Base-by-base conservation (phyloP, 306 rosid genomes). In the Cicer pinnatifidum region DNA sequence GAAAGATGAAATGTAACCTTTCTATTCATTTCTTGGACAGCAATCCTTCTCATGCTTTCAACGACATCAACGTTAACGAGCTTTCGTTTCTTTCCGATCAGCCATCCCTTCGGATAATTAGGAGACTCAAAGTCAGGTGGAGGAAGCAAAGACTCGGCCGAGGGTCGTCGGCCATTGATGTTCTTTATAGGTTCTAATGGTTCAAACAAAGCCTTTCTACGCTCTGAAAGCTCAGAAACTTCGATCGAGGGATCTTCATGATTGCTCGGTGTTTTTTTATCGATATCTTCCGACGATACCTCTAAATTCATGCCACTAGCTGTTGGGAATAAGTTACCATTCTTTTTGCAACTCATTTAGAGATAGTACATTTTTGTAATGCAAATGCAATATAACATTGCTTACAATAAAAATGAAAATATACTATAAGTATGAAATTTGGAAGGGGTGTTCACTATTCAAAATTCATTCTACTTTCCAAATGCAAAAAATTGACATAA, bases 61-160 rank as follows among this genome's bases (percentile, higher is more conserved):
- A 95, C 99, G 3, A 95, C 97, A 67, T 95, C 97, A 6, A 91
- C 97, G 37, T 95, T 95, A 28, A 95, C 99, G 16, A 95, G 97
- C 86, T 91, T 91, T 46, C 99, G 84, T 81, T 90, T 95, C 88
- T 95, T 95, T 10, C 97, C 97, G 6, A 90, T 87, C 50, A 90
- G 80, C 99, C 99, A 95, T 8, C 99, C 99, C 57, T 84, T 83
- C 11, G 97, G 97, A 82, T 95, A 95, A 80, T 65, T 59, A 12
- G 97, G 62, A 2, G 91, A 78, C 19, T 95, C 97, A 66, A 95
- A 91, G 67, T 95, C 99, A 3, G 99, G 97, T 0, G 96, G 97
- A 57, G 97, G 99, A 75, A 95, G 97, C 53, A 95, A 78, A 47
- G 96, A 88, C 82, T 95, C 99, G 9, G 88, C 85, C 1, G 88